Conservation (phyloP, 176 grass and related monocot species). For the Musa acuminata region DNA sequence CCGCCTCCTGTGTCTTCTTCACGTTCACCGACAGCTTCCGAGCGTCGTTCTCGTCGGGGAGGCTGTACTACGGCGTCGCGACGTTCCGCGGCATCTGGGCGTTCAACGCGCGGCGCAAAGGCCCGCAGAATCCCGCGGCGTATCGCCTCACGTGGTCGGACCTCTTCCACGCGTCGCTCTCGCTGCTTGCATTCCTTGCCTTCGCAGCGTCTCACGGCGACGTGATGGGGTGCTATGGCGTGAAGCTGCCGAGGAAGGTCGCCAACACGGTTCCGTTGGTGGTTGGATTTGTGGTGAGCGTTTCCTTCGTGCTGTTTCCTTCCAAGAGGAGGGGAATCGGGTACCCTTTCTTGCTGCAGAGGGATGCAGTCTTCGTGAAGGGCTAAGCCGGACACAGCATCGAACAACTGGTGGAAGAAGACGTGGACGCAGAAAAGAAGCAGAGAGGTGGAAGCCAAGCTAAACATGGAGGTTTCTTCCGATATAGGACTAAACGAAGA, state of each 20-base stretch:
- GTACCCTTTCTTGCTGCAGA: slow-evolving; percentile 65
- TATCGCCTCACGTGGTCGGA: slow-evolving; percentile 69
- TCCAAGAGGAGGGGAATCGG: slow-evolving; percentile 73
- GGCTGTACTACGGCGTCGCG: slow-evolving; percentile 64
- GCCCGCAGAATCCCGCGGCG: slow-evolving; percentile 28
- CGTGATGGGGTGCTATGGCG: slow-evolving; percentile 67
- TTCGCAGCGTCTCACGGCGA: slow-evolving; percentile 69
- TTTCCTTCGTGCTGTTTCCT: slow-evolving; percentile 76
- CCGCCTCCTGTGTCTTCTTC: slow-evolving; percentile 87
- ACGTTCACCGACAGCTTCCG: slow-evolving; percentile 89
- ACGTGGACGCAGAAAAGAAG: too few species aligned
- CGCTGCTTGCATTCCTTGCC: slow-evolving; percentile 57
- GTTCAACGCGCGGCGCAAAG: slow-evolving; percentile 36
- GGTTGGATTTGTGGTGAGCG: slow-evolving; percentile 67
- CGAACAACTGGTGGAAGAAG: too few species aligned
- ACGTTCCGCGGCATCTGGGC: slow-evolving; percentile 43
- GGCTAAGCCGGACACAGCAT: too few species aligned
- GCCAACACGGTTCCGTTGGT: slow-evolving; percentile 64
- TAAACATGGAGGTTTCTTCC: too few species aligned
- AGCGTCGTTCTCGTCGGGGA: slow-evolving; percentile 27
- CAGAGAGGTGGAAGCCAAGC: too few species aligned
- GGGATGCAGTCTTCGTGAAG: slow-evolving; percentile 48
- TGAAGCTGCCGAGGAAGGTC: slow-evolving; percentile 49
- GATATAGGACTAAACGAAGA: too few species aligned
- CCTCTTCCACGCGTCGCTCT: slow-evolving; percentile 55